phyloP scores from a whole-genome alignment of 2,329 filamentous ascomycete genomes.

The Magnaporthiopsis poae region DNA sequence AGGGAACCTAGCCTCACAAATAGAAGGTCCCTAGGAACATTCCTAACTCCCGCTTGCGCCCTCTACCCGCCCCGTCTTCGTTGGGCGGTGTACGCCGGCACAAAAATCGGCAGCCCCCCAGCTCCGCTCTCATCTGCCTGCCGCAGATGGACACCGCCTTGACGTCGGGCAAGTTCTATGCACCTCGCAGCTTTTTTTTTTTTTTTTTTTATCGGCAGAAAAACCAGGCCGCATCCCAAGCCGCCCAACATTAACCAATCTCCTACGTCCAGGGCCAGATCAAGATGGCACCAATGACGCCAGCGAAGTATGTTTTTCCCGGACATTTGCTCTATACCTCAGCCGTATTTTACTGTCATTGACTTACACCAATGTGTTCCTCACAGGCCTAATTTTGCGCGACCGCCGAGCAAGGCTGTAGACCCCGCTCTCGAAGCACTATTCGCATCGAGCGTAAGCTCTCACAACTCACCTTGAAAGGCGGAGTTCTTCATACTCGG shows the following conservation, averaged over 20 bases:
- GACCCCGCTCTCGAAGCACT: slow-evolving; percentile 62
- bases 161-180: no score
- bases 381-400: slow-evolving; percentile 20
- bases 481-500: neutral
- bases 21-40: neutral
- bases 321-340: neutral
- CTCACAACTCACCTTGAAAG: neutral
- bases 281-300: neutral
- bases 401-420: slow-evolving; percentile 31
- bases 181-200: slow-evolving; percentile 1
- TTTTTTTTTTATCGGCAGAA: neutral
- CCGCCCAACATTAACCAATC: neutral
- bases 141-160: neutral
- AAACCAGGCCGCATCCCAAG: neutral
- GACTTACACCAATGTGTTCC: neutral
- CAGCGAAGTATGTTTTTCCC: neutral
- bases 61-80: neutral
- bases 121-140: neutral
- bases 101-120: neutral
- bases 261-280: neutral
- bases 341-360: neutral
- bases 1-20: neutral
- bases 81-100: slow-evolving; percentile 1
- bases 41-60: neutral
- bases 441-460: slow-evolving; percentile 61